Base-by-base conservation (phyloP, 257 asterid genomes). In the Petrea volubilis region DNA sequence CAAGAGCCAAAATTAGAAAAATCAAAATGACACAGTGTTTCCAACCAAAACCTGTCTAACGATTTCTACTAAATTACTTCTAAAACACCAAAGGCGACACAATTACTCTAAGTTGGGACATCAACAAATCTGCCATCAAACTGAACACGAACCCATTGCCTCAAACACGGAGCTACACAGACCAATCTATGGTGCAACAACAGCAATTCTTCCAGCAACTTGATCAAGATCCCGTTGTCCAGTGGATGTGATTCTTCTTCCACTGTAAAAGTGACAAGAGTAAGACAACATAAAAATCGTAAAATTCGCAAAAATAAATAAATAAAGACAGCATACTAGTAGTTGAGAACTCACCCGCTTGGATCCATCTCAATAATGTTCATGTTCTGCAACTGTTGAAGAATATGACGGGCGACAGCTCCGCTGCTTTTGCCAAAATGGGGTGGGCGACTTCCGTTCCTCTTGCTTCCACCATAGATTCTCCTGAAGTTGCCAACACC, bases 161-260 rank as follows among this genome's bases (percentile, higher is more conserved):
- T 38, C 43, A 38, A 38, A 38, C 43, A 38, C 6, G 9, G n/a
- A n/a, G n/a, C n/a, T n/a, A n/a, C n/a, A n/a, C n/a, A 38, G 43
- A 70, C 46, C 55, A 57, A 55, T 62, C 74, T 63, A 77, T 60
- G 80, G 77, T 8, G 92, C 86, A 56, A 84, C 90, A 6, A 81
- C 87, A 2, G 64, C 91, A 62, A 92, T 82, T 46, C 87, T 82
- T 18, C 96, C 95, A 15, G 96, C 95, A 67, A 92, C 97, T 79
- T 92, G 96, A 65, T 92, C 97, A 25, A 92, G 98, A 66, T 92
- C 98, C 71, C 96, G 74, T 68, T 81, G 93, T 18, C 98, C 98
- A 34, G 68, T 90, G 69, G 96, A 89, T 51, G 98, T 92, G 60
- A 92, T 92, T 68, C 57, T 85, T 67, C 98, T 82, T 72, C 98